phyloP scores from a whole-genome alignment of 2,329 filamentous ascomycete species.

The Botrytis pseudocinerea region DNA sequence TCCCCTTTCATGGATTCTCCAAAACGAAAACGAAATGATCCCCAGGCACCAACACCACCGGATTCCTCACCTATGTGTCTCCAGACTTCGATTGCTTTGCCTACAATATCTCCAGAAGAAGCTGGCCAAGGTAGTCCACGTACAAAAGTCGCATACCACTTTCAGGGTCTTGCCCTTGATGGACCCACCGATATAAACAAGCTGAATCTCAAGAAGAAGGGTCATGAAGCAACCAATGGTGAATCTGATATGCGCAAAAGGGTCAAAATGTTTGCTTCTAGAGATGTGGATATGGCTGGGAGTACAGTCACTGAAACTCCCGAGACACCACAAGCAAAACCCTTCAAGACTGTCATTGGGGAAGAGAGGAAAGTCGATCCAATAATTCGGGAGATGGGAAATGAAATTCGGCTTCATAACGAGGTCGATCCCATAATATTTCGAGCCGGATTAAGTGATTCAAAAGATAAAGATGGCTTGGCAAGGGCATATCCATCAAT shows the following conservation, averaged over 20 bases:
- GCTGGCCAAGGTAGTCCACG: slow-evolving; percentile 32
- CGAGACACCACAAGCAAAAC: slow-evolving; percentile 25
- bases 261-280: slow-evolving; percentile 28
- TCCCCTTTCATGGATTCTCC: slow-evolving; percentile 25
- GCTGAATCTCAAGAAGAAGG: slow-evolving; percentile 30
- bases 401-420: slow-evolving; percentile 29
- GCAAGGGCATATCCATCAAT: slow-evolving; percentile 36
- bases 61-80: slow-evolving; percentile 20
- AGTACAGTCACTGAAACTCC: slow-evolving; percentile 22
- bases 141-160: slow-evolving; percentile 39
- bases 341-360: slow-evolving; percentile 26
- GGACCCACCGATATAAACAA: slow-evolving; percentile 27
- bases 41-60: slow-evolving; percentile 20
- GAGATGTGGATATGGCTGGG: slow-evolving; percentile 12
- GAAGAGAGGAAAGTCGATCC: slow-evolving; percentile 27
- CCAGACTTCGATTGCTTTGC: slow-evolving; percentile 18
- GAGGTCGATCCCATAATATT: slow-evolving; percentile 38
- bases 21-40: slow-evolving; percentile 28
- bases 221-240: slow-evolving; percentile 18
- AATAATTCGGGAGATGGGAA: slow-evolving; percentile 26
- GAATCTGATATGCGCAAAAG: slow-evolving; percentile 35
- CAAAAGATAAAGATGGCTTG: slow-evolving; percentile 27
- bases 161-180: slow-evolving; percentile 38
- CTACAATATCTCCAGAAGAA: slow-evolving; percentile 21
- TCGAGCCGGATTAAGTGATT: slow-evolving; percentile 24